phyloP scores from a whole-genome alignment of 169 alveolate species.

The Plasmodium malariae region DNA sequence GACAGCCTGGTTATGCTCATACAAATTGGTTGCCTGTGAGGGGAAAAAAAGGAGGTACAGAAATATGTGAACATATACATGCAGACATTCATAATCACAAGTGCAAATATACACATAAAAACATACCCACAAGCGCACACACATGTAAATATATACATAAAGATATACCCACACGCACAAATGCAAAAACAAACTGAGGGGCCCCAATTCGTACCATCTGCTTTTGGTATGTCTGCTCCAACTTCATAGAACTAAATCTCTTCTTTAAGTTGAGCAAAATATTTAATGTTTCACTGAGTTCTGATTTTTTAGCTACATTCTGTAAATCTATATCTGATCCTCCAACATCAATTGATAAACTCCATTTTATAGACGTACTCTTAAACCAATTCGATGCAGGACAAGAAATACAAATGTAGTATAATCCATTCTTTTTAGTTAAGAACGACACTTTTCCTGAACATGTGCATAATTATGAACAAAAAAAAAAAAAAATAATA shows the following conservation, averaged over 20 bases:
- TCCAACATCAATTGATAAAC: slow-evolving; percentile 82
- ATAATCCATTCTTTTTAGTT: slow-evolving; percentile 70
- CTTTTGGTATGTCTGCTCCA: slow-evolving; percentile 44
- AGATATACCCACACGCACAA: slow-evolving; percentile 5
- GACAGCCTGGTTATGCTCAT: slow-evolving; percentile 83
- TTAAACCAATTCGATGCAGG: slow-evolving; percentile 83
- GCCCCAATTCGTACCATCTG: slow-evolving; percentile 41
- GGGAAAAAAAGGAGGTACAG: slow-evolving; percentile 35
- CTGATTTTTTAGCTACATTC: slow-evolving; percentile 74
- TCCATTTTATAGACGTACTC: slow-evolving; percentile 78
- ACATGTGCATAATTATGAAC: slow-evolving; percentile 1
- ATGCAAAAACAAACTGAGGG: no score
- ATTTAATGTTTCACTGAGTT: slow-evolving; percentile 67
- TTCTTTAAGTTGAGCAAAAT: slow-evolving; percentile 22
- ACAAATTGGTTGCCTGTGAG: slow-evolving; percentile 77
- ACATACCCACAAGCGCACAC: background rate
- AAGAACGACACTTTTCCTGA: slow-evolving; percentile 81
- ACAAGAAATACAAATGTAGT: slow-evolving; percentile 82
- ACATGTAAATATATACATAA: background rate
- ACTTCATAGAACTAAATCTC: slow-evolving; percentile 54
- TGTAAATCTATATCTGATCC: slow-evolving; percentile 79
- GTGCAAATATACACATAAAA: background rate
- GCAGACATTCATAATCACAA: slow-evolving; percentile 46
- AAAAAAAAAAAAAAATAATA: background rate
- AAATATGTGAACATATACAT: background rate